A percentile compares a stretch with the other conserved stretches of the same genome.
phyloP scores from a whole-genome alignment of 805 yeast genomes.

The Myxozyma geophila region DNA sequence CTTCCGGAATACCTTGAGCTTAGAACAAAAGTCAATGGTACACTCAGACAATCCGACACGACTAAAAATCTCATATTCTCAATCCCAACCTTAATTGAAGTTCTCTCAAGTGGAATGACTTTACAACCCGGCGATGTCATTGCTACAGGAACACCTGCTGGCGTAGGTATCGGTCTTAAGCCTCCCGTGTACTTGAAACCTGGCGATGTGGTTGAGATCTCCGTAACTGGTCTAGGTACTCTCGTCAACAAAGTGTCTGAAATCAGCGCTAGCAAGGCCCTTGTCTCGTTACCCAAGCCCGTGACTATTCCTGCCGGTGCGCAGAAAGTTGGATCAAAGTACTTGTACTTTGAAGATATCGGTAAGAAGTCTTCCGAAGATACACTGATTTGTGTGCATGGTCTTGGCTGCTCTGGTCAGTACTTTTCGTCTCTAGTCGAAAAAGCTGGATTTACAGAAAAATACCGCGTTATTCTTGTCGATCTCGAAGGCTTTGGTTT shows the following conservation, averaged over 20 bases:
- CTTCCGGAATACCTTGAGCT: conserved; percentile 47
- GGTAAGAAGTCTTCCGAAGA: conserved; percentile 16
- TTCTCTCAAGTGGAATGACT: conserved; percentile 56
- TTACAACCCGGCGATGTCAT: conserved; percentile 58
- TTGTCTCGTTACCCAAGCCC: background rate
- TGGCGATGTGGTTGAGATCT: conserved; percentile 51
- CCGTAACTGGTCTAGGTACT: conserved; percentile 29
- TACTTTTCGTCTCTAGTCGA: conserved; percentile 17
- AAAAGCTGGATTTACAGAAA: conserved; percentile 9
- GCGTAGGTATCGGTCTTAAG: conserved; percentile 55
- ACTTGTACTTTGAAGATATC: conserved; percentile 25
- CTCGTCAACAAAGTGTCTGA: conserved; percentile 16
- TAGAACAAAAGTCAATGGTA: conserved; percentile 53
- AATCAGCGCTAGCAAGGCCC: background rate
- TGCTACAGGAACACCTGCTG: conserved; percentile 61
- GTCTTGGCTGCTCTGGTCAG: conserved; percentile 23
- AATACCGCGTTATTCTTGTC: conserved; percentile 22
- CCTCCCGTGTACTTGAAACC: conserved; percentile 51
- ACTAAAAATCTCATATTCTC: conserved; percentile 56
- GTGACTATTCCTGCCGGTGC: conserved; percentile 10
- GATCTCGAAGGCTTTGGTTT: conserved; percentile 28
- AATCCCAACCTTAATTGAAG: conserved; percentile 50
- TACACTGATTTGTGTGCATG: conserved; percentile 24
- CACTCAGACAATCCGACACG: conserved; percentile 51
- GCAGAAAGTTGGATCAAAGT: conserved; percentile 19